Evolutionary conservation across 1,284 basidiomycete species (phyloP).

Genomic region (Taiwanofungus camphoratus): DNA sequence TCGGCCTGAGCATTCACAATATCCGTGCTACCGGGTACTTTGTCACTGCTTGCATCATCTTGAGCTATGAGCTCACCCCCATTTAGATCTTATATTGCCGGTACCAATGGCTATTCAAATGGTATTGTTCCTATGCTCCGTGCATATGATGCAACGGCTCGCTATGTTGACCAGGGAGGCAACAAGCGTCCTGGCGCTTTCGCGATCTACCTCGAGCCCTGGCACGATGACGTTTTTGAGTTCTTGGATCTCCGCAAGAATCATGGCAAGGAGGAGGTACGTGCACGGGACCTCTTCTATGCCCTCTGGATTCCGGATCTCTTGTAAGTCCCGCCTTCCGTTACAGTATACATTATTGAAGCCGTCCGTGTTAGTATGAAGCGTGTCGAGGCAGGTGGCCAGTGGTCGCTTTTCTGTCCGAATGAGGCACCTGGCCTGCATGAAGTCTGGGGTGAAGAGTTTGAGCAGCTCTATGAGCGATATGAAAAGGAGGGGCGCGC

Average conservation of each 20-base stretch:
- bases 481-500: constrained; percentile 93
- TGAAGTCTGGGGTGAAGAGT: constrained; percentile 91
- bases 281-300: constrained; percentile 97
- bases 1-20: constrained; percentile 94
- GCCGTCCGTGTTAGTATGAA: constrained; percentile 71
- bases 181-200: constrained; percentile 99
- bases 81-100: constrained; percentile 78
- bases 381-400: constrained; percentile 79
- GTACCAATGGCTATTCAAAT: constrained; percentile 97
- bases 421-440: constrained; percentile 90
- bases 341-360: too few relatives aligned
- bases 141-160: constrained; percentile 96
- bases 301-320: constrained; percentile 98
- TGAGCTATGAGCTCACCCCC: constrained; percentile 7
- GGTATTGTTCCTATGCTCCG: constrained; percentile 99
- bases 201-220: constrained; percentile 95
- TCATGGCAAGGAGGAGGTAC: constrained; percentile 97
- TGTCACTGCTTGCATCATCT: constrained; percentile 14
- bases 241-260: constrained; percentile 99
- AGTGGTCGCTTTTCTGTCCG: constrained; percentile 98
- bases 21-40: constrained; percentile 96
- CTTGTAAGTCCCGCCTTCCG: constrained; percentile 77
- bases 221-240: constrained; percentile 97
- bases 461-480: constrained; percentile 83
- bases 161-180: constrained; percentile 98